phyloP scores from a whole-genome alignment of 1,284 basidiomycete species.

The Cryptococcus floricola region DNA sequence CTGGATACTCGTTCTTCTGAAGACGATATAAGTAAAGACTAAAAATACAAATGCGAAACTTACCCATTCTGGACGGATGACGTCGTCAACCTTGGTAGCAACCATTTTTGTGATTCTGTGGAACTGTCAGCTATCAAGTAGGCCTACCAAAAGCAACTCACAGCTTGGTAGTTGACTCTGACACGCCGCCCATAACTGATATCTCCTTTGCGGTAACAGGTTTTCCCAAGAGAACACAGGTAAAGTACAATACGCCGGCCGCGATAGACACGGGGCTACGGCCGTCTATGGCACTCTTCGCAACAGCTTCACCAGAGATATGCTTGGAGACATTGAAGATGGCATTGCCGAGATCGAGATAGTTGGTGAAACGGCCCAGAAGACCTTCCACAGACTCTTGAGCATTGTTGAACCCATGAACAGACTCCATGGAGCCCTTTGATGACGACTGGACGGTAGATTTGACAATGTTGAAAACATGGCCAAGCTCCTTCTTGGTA shows the following conservation, averaged over 20 bases:
- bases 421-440: conserved; percentile 9
- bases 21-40: not conserved
- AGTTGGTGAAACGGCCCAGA: conserved; percentile 90
- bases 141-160: conserved; percentile 18
- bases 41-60: conserved; percentile 10
- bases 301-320: conserved; percentile 74
- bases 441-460: conserved; percentile 18
- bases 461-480: conserved; percentile 69
- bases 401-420: conserved; percentile 37
- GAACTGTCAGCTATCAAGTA: conserved; percentile 9
- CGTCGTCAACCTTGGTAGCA: conserved; percentile 31
- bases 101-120: conserved; percentile 48
- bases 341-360: conserved; percentile 50
- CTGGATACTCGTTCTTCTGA: conserved; percentile 12
- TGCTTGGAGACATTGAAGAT: conserved; percentile 65
- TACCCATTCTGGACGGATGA: conserved; percentile 46
- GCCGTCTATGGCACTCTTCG: conserved; percentile 84
- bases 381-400: conserved; percentile 72
- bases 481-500: conserved; percentile 89
- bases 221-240: conserved; percentile 69
- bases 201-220: conserved; percentile 81
- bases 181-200: conserved; percentile 91
- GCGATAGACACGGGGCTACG: conserved; percentile 94
- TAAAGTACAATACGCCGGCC: conserved; percentile 92
- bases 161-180: conserved; percentile 91